phyloP scores from a whole-genome alignment of 805 yeast genomes.

The Saturnispora gosingensis region DNA sequence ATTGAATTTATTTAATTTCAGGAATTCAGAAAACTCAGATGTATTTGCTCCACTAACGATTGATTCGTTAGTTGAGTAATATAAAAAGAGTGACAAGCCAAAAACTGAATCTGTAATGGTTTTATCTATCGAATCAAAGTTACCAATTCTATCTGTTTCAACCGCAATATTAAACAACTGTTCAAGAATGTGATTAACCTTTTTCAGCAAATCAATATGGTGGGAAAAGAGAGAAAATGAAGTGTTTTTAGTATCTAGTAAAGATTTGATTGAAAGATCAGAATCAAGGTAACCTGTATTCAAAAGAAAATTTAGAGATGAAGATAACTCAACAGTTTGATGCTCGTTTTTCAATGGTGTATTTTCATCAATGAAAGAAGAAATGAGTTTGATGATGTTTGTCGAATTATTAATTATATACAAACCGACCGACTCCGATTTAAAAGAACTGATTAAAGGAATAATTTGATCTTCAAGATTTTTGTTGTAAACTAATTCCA shows the following conservation, averaged over 20 bases:
- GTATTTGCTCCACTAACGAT: neutral
- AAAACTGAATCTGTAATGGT: conserved; percentile 12
- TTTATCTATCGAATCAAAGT: neutral
- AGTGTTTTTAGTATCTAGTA: neutral
- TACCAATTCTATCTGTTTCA: neutral
- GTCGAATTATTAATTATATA: conserved; percentile 1
- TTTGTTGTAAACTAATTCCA: conserved; percentile 3
- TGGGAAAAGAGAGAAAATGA: conserved; percentile 13
- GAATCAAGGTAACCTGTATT: conserved; percentile 7
- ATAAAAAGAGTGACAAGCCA: conserved; percentile 19
- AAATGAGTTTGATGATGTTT: conserved; percentile 5
- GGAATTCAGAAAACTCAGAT: conserved; percentile 10
- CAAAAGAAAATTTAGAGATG: conserved; percentile 7
- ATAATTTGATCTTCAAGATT: neutral
- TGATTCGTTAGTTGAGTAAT: conserved; percentile 16
- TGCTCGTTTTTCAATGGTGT: conserved; percentile 2
- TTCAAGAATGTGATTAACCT: conserved; percentile 16
- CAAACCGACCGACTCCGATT: neutral
- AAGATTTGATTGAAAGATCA: conserved; percentile 7
- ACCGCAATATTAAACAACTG: conserved; percentile 1
- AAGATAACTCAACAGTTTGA: conserved; percentile 4
- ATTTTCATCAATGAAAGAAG: neutral
- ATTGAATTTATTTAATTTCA: conserved; percentile 15
- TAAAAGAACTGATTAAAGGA: neutral
- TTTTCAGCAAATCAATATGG: conserved; percentile 12